A percentile compares a stretch with the other conserved stretches of the same genome.
These are phyloP conservation scores for Aspergillus tanneri DNA, from an alignment of 2,329 filamentous ascomycete species.

Conservation along the genomic window DNA sequence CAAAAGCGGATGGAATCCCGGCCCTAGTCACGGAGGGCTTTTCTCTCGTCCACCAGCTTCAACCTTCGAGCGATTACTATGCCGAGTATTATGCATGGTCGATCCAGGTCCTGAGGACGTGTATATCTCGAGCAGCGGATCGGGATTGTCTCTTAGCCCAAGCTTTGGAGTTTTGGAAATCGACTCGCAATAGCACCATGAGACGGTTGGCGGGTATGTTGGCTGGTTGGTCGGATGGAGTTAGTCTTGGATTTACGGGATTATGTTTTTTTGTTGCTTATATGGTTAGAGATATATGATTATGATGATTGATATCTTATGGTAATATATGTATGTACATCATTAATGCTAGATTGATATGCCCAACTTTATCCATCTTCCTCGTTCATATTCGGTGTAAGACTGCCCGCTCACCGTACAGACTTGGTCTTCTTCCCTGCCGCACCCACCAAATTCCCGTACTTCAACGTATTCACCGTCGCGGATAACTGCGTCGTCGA, in stretches of 20 bases:
- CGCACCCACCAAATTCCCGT: slow-evolving; percentile 42
- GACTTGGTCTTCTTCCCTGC: slow-evolving; percentile 20
- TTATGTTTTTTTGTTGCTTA: too few species aligned
- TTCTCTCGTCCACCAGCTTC: slow-evolving; percentile 11
- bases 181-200: slow-evolving; percentile 27
- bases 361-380: too few species aligned
- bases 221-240: not conserved
- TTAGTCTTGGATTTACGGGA: not conserved
- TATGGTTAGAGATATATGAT: too few species aligned
- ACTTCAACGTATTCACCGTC: slow-evolving; percentile 47
- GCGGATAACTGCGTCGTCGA: slow-evolving; percentile 38
- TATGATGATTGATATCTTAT: too few species aligned
- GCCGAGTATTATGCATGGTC: slow-evolving; percentile 31
- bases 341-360: too few species aligned
- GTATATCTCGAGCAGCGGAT: slow-evolving; percentile 3
- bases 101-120: slow-evolving; percentile 22
- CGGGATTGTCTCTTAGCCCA: slow-evolving; percentile 17
- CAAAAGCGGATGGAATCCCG: not conserved
- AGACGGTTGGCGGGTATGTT: slow-evolving; percentile 21
- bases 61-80: slow-evolving; percentile 24
- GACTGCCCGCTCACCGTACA: too few species aligned
- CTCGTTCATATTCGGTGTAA: too few species aligned
- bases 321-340: too few species aligned
- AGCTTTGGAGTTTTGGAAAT: slow-evolving; percentile 21
- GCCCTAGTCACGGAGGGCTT: slow-evolving; percentile 17